Base-by-base conservation (phyloP, 2,329 filamentous ascomycete species). In the Emydomyces testavorans region DNA sequence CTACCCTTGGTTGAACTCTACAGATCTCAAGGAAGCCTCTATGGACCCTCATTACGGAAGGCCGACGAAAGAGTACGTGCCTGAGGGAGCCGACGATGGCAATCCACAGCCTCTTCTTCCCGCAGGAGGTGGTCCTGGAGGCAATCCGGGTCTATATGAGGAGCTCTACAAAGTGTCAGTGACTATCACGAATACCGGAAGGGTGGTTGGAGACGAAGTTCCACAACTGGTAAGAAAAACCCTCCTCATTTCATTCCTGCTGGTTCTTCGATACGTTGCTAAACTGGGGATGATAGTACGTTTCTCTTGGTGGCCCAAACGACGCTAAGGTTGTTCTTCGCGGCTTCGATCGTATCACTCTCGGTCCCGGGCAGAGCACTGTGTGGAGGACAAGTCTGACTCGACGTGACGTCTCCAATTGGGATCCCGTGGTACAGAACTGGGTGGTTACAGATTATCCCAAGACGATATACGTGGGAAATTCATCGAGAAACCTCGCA, bases 401-500 rank as follows among this genome's bases (percentile, higher is more conserved):
- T 4, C 76, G 89, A 32, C 79, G 87, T 49, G 90, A 95, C 60
- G 56, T 95, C 48, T 87, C 82, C 62, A 92, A 88, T 69, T 95
- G 90, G 89, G 85, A 94, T 56, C 70, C 77, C 0, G 72, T 61
- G 1, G 63, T 68, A n/a, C 89, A 95, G 72, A 82, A 95, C 71
- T 96, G 90, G 89, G 76, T 87, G 38, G 70, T 81, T 46, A 71
- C 69, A 24, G 57, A 68, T 18, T 71, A 77, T 55, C 65, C 71
- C 45, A 80, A 80, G 71, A 79, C 69, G 49, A 71, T 79, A 34
- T 76, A 75, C 53, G 77, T 82, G 4, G 78, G 78, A 21, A 71
- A 67, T 53, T 77, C 73, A 3, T 79, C 75, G 50, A 70, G 78
- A 56, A 78, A 74, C 49, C 61, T 81, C 54, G 70, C 68, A 18